Conservation (phyloP, 768 basidiomycete genomes). For the Sporobolomyces pararoseus region DNA sequence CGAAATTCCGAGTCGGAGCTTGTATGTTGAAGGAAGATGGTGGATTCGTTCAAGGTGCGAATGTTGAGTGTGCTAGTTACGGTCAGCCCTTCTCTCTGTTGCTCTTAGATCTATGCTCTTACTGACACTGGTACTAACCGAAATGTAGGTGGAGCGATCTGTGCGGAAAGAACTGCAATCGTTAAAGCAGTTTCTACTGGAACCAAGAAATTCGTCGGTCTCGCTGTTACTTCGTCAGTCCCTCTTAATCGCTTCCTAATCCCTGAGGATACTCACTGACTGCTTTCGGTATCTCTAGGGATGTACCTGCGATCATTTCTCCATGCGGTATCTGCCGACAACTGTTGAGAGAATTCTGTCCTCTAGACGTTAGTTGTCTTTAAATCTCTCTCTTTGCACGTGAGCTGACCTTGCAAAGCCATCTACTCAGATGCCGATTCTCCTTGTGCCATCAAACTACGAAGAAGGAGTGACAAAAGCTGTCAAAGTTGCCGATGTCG, state of each 20-base stretch:
- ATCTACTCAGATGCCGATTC: constrained; percentile 23
- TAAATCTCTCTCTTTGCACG: neutral
- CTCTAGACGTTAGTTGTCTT: constrained; percentile 51
- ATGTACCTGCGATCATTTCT: constrained; percentile 64
- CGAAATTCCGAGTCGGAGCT: constrained; percentile 88
- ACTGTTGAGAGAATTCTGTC: constrained; percentile 69
- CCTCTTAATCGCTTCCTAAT: constrained; percentile 2
- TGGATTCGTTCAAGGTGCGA: constrained; percentile 73
- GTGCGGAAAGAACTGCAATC: constrained; percentile 89
- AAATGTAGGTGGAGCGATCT: constrained; percentile 62
- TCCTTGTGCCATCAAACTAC: constrained; percentile 21
- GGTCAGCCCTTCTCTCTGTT: constrained; percentile 54
- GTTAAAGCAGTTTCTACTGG: constrained; percentile 92
- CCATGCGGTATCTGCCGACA: constrained; percentile 96
- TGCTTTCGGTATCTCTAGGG: too few relatives aligned
- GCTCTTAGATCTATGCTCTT: neutral
- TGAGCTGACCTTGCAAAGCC: too few relatives aligned
- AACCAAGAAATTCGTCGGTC: constrained; percentile 62
- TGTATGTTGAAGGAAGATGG: constrained; percentile 70
- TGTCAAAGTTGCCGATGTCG: constrained; percentile 1
- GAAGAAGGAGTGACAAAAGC: constrained; percentile 7
- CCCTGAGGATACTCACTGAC: neutral
- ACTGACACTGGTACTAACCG: too few relatives aligned
- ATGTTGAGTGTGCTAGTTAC: constrained; percentile 90
- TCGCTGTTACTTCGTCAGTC: constrained; percentile 75